phyloP scores from a whole-genome alignment of 768 basidiomycete genomes.

The Collybiopsis confluens region DNA sequence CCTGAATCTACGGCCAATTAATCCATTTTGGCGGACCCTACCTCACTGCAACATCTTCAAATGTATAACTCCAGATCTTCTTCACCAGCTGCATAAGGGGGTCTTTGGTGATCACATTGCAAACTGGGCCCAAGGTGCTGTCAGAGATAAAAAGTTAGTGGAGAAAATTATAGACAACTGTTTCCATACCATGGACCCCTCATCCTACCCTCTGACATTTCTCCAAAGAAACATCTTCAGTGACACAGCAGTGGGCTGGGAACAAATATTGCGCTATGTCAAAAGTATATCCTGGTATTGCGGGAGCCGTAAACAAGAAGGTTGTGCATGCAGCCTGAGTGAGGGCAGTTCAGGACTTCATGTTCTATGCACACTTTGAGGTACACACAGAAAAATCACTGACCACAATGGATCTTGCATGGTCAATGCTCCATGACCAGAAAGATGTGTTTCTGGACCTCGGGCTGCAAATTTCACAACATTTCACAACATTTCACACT shows the following conservation, averaged over 20 bases:
- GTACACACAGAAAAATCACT: conserved; percentile 16
- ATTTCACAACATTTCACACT: conserved; percentile 18
- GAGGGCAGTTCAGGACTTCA: conserved; percentile 23
- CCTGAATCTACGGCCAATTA: conserved; percentile 10
- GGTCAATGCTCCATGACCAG: conserved; percentile 17
- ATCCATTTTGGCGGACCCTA: conserved; percentile 38
- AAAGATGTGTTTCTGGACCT: conserved; percentile 17
- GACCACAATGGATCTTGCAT: conserved; percentile 10
- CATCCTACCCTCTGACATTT: conserved; percentile 24
- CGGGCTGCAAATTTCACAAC: conserved; percentile 19
- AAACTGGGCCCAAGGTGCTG: conserved; percentile 20
- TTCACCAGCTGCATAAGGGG: conserved; percentile 39
- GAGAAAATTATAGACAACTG: conserved; percentile 24
- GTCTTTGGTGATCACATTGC: conserved; percentile 34
- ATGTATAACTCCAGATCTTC: conserved; percentile 29
- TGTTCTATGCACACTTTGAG: conserved; percentile 17
- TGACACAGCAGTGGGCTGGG: conserved; percentile 32
- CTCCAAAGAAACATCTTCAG: conserved; percentile 24
- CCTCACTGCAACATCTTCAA: conserved; percentile 29
- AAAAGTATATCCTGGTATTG: conserved; percentile 18
- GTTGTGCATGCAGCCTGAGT: conserved; percentile 14
- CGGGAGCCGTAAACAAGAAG: conserved; percentile 10
- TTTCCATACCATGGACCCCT: conserved; percentile 21
- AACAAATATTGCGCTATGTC: conserved; percentile 24
- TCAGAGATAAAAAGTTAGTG: conserved; percentile 12